Evolutionary conservation across 208 protist species (phyloP).

Genomic region (Acanthamoeba healyi): DNA sequence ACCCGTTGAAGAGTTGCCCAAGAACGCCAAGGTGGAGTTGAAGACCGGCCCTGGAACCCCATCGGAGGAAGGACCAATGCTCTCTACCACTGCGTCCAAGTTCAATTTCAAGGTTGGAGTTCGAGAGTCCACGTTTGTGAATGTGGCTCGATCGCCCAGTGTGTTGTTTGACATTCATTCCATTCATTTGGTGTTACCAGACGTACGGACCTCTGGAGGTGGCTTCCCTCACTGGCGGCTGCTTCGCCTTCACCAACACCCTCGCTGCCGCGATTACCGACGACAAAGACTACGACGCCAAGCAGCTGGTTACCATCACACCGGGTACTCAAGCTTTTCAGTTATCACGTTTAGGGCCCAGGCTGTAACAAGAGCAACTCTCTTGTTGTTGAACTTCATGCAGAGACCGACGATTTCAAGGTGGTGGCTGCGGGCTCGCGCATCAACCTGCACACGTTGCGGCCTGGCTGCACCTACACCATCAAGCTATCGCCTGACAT

Average conservation of each 20-base stretch:
- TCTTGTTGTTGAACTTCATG: neutral
- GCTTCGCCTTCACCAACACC: constrained; percentile 1
- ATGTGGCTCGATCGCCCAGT: neutral
- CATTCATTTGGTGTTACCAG: neutral
- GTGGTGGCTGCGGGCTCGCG: neutral
- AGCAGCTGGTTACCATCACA: neutral
- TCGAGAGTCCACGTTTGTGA: neutral
- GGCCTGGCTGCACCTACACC: neutral
- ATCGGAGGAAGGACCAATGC: neutral
- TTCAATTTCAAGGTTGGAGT: neutral
- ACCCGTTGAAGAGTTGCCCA: neutral
- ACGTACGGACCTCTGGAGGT: constrained; percentile 34
- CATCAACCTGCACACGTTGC: neutral
- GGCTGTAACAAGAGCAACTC: too few species aligned
- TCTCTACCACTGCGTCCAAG: neutral
- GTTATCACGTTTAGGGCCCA: neutral
- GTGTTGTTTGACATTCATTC: neutral
- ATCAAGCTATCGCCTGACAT: constrained; percentile 24
- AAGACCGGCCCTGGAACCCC: neutral
- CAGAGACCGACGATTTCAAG: neutral
- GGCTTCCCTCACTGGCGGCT: neutral
- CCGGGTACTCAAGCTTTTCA: neutral
- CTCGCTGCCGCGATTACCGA: neutral
- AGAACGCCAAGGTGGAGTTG: neutral
- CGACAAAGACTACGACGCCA: neutral